A percentile compares a stretch with the other conserved stretches of the same genome.
These are phyloP conservation scores for Vigna hirtella DNA, from an alignment of 306 rosid species.

Conservation along the genomic window DNA sequence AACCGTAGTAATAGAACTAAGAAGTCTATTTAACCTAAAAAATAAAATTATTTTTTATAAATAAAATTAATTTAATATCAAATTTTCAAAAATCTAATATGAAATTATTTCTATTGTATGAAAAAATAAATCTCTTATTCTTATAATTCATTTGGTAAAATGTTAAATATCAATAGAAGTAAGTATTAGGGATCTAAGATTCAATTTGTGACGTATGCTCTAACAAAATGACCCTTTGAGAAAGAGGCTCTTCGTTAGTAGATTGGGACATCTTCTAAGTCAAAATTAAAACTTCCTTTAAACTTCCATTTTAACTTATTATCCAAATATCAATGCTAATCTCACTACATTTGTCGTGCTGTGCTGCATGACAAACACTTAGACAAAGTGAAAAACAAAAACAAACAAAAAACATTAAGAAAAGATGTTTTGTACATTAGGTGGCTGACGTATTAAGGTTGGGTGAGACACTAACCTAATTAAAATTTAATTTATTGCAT, in stretches of 20 bases:
- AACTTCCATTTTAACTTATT: background rate
- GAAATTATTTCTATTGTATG: too few species aligned
- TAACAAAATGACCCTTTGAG: constrained; percentile 24
- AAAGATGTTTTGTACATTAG: too few species aligned
- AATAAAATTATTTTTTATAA: too few species aligned
- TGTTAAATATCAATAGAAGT: background rate
- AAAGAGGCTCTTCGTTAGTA: constrained; percentile 27
- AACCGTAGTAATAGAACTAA: too few species aligned
- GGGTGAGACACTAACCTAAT: too few species aligned
- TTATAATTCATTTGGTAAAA: background rate
- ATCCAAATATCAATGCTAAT: background rate
- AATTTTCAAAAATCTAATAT: too few species aligned
- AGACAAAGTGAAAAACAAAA: background rate
- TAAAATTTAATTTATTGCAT: too few species aligned
- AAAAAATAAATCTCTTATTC: too few species aligned
- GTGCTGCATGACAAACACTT: background rate
- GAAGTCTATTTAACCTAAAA: too few species aligned
- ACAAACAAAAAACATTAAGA: too few species aligned
- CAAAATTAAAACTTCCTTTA: background rate
- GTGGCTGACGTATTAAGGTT: too few species aligned
- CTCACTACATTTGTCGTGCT: background rate
- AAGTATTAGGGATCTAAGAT: background rate
- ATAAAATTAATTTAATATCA: too few species aligned
- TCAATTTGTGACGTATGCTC: background rate
- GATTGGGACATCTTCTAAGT: constrained; percentile 26